These are phyloP conservation scores for Saturnispora dispora DNA, from an alignment of 805 yeast species.

Conservation along the genomic window DNA sequence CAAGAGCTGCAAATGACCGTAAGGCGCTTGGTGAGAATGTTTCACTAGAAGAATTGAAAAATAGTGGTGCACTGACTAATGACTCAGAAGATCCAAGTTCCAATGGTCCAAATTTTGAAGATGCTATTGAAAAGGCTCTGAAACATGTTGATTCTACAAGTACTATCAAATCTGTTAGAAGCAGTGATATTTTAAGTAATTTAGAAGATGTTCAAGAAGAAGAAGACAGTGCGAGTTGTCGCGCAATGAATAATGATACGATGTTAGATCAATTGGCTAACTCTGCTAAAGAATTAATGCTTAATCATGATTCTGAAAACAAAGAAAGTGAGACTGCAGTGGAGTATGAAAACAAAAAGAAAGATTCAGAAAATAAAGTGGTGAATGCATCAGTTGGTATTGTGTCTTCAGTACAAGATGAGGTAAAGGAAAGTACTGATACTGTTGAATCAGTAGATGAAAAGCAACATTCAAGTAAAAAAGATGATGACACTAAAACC, in stretches of 20 bases:
- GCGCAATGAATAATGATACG: slow-evolving; percentile 10
- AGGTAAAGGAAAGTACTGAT: not conserved
- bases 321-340: slow-evolving; percentile 4
- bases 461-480: not conserved
- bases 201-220: slow-evolving; percentile 14
- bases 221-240: slow-evolving; percentile 13
- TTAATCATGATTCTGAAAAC: slow-evolving; percentile 18
- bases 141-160: slow-evolving; percentile 22
- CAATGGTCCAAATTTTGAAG: slow-evolving; percentile 40
- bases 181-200: slow-evolving; percentile 14
- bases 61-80: slow-evolving; percentile 47
- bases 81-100: slow-evolving; percentile 38
- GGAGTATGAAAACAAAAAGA: not conserved
- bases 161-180: slow-evolving; percentile 16
- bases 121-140: slow-evolving; percentile 40
- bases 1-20: slow-evolving; percentile 35
- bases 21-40: slow-evolving; percentile 25
- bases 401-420: not conserved
- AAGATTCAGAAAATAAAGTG: not conserved
- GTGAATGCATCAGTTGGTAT: not conserved
- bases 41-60: slow-evolving; percentile 34
- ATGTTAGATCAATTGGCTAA: slow-evolving; percentile 13
- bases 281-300: slow-evolving; percentile 12
- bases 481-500: not conserved
- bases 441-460: not conserved